A percentile compares a stretch with the other conserved stretches of the same genome.
Conservation (phyloP, 306 rosid genomes). For the Rosa lucieae region DNA sequence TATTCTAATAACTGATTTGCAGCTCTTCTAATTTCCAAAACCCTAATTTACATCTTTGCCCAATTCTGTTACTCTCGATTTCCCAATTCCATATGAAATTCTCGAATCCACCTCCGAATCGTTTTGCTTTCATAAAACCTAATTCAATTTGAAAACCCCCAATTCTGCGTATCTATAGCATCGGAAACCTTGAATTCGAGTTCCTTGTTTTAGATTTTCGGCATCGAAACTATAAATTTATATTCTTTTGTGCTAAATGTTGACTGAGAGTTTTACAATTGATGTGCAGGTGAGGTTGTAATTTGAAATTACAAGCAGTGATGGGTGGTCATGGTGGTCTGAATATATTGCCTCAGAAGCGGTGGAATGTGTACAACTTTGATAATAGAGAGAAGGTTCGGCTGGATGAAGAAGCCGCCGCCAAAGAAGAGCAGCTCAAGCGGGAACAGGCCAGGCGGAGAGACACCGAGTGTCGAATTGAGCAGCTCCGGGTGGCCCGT, state of each 20-base stretch:
- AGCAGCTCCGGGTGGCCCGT: conserved; percentile 62
- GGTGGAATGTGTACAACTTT: conserved; percentile 90
- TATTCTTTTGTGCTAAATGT: neutral
- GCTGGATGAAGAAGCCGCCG: conserved; percentile 85
- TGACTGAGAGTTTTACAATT: neutral
- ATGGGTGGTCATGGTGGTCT: conserved; percentile 98
- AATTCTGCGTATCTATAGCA: neutral
- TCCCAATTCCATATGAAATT: neutral
- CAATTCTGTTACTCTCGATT: neutral
- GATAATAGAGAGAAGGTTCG: conserved; percentile 90
- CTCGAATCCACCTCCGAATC: neutral
- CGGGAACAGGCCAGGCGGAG: conserved; percentile 70
- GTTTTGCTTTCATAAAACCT: neutral
- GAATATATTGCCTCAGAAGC: conserved; percentile 92
- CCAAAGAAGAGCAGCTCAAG: conserved; percentile 84
- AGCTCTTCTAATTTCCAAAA: neutral
- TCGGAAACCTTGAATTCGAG: neutral
- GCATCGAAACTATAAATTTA: neutral
- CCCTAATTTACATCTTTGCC: neutral
- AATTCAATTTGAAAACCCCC: neutral
- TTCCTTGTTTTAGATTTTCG: neutral
- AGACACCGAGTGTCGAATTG: conserved; percentile 73
- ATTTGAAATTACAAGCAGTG: conserved; percentile 2
- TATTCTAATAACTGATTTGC: neutral
- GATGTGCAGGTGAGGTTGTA: conserved; percentile 20